Evolutionary conservation across 257 asterid genomes (phyloP).

Genomic region (Penstemon newberryi): DNA sequence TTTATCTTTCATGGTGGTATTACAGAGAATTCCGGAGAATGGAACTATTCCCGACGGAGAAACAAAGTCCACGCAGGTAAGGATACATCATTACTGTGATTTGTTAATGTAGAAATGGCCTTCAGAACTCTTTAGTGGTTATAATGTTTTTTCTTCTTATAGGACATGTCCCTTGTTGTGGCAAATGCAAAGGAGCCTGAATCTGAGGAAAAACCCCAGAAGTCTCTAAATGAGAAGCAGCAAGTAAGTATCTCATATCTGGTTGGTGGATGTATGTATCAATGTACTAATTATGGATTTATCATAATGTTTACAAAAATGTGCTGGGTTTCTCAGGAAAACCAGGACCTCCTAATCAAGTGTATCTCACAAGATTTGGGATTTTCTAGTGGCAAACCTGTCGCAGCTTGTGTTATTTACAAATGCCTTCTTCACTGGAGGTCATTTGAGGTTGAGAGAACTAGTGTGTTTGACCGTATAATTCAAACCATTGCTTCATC

Average conservation of each 20-base stretch:
- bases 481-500: slow-evolving; percentile 85
- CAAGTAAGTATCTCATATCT: slow-evolving; percentile 40
- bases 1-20: slow-evolving; percentile 24
- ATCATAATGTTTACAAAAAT: slow-evolving; percentile 11
- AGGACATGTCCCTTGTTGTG: slow-evolving; percentile 54
- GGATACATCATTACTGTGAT: slow-evolving; percentile 20
- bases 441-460: slow-evolving; percentile 97
- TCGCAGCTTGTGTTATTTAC: slow-evolving; percentile 92
- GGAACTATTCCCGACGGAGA: slow-evolving; percentile 65
- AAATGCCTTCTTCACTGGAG: slow-evolving; percentile 99
- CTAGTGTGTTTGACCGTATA: slow-evolving; percentile 90
- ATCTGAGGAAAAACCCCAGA: slow-evolving; percentile 77
- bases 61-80: slow-evolving; percentile 46
- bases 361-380: slow-evolving; percentile 97
- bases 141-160: slow-evolving; percentile 25
- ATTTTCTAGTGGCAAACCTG: slow-evolving; percentile 89
- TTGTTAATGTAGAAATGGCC: not conserved
- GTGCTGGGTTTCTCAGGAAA: slow-evolving; percentile 63
- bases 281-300: not conserved
- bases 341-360: slow-evolving; percentile 89
- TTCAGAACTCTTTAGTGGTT: slow-evolving; percentile 11
- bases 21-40: slow-evolving; percentile 69
- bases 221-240: slow-evolving; percentile 70
- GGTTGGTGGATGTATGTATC: slow-evolving; percentile 24
- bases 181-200: slow-evolving; percentile 60